Percentiles rank a stretch among this genome's conserved stretches.
Evolutionary conservation across 305 asterid species (phyloP).

Genomic region (Fraxinus xanthoxyloides): DNA sequence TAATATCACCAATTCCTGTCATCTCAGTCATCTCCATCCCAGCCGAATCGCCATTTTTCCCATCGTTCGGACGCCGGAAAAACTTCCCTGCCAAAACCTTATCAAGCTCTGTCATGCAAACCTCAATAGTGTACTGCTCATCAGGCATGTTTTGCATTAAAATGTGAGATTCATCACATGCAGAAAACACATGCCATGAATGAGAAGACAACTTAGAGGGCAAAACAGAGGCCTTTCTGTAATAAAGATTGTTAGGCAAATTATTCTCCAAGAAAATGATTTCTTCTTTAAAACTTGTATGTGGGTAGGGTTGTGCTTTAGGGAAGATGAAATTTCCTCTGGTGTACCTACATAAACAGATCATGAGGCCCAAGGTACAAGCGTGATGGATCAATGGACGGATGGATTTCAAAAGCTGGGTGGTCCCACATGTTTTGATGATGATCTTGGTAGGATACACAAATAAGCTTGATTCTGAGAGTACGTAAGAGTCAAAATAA

Average conservation of each 20-base stretch:
- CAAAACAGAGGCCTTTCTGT: constrained; percentile 46
- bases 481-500: constrained; percentile 39
- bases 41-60: constrained; percentile 39
- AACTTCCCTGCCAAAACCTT: constrained; percentile 45
- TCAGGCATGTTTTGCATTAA: constrained; percentile 7
- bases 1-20: constrained; percentile 47
- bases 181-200: constrained; percentile 69
- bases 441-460: constrained; percentile 40
- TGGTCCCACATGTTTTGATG: constrained; percentile 51
- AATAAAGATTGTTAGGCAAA: constrained; percentile 43
- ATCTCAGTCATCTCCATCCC: constrained; percentile 57
- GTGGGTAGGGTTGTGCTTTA: constrained; percentile 33
- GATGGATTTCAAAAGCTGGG: constrained; percentile 34
- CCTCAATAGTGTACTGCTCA: constrained; percentile 29
- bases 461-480: constrained; percentile 44
- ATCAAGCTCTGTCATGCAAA: constrained; percentile 53
- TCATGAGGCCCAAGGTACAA: constrained; percentile 27
- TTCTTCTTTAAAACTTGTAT: constrained; percentile 44
- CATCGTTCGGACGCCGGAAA: constrained; percentile 39
- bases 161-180: constrained; percentile 28
- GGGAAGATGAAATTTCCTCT: constrained; percentile 44
- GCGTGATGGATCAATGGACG: constrained; percentile 27
- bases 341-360: constrained; percentile 35
- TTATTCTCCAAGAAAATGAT: constrained; percentile 39
- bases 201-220: constrained; percentile 24